These are phyloP conservation scores for Starmerella khaoyaiensis DNA, from an alignment of 805 yeast genomes.

Conservation along the genomic window DNA sequence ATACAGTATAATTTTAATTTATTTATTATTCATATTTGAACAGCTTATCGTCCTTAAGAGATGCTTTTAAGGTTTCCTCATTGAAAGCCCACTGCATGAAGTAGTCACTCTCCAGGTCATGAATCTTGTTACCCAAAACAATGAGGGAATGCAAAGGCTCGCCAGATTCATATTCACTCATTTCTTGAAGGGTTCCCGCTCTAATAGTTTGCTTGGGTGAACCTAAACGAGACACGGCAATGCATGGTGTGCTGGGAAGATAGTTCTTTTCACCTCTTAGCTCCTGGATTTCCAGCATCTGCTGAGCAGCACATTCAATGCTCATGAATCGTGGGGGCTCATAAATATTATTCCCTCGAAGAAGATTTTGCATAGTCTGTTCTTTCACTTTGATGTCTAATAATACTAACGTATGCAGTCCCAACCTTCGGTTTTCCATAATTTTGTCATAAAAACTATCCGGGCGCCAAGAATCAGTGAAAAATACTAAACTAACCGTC, in stretches of 20 bases:
- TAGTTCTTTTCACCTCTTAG: constrained; percentile 63
- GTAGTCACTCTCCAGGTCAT: constrained; percentile 82
- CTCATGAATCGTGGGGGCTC: constrained; percentile 97
- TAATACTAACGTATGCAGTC: constrained; percentile 78
- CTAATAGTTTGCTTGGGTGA: constrained; percentile 70
- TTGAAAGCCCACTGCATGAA: constrained; percentile 63
- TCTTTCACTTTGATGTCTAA: constrained; percentile 93
- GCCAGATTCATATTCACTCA: constrained; percentile 77
- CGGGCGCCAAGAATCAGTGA: constrained; percentile 92
- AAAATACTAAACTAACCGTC: constrained; percentile 90
- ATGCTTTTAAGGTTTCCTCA: constrained; percentile 35
- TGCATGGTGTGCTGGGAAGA: constrained; percentile 79
- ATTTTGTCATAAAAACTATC: constrained; percentile 86
- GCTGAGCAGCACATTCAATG: constrained; percentile 78
- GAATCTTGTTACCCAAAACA: constrained; percentile 82
- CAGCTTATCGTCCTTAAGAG: constrained; percentile 33
- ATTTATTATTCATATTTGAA: not conserved
- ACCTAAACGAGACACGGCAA: constrained; percentile 84
- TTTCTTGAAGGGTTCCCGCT: constrained; percentile 69
- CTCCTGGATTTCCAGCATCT: constrained; percentile 79
- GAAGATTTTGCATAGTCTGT: constrained; percentile 87
- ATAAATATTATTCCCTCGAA: constrained; percentile 78
- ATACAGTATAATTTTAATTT: not conserved
- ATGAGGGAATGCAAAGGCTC: constrained; percentile 88
- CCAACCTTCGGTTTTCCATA: constrained; percentile 77